These are phyloP conservation scores for Mortierella sp. DNA, from an alignment of 371 early-diverging fungal genomes.

Conservation along the genomic window DNA sequence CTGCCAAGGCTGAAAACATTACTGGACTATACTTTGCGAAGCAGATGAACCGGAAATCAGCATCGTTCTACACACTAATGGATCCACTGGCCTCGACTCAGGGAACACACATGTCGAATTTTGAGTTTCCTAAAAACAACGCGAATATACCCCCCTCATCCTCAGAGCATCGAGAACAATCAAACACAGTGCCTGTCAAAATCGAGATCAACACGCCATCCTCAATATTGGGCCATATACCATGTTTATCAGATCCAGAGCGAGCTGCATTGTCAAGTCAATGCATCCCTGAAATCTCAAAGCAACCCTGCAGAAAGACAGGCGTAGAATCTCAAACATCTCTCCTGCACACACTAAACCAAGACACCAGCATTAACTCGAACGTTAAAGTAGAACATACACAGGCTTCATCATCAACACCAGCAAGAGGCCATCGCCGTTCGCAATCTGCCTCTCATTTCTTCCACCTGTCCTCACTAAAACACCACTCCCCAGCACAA, in stretches of 20 bases:
- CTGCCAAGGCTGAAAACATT: conserved; percentile 52
- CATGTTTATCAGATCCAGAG: background rate
- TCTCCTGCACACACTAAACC: background rate
- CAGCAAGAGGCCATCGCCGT: conserved; percentile 30
- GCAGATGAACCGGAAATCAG: conserved; percentile 30
- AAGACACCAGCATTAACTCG: background rate
- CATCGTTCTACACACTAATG: background rate
- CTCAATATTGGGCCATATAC: background rate
- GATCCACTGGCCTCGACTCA: background rate
- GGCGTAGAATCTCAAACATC: background rate
- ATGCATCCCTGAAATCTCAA: background rate
- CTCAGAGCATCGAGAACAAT: background rate
- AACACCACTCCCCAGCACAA: conserved; percentile 48
- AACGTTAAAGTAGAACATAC: background rate
- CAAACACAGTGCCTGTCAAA: background rate
- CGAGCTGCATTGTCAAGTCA: background rate
- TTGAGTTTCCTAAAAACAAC: background rate
- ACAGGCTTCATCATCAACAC: background rate
- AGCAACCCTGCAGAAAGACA: background rate
- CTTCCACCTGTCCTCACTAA: conserved; percentile 50
- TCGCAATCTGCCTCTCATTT: conserved; percentile 53
- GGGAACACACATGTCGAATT: background rate
- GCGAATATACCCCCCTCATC: background rate
- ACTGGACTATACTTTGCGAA: conserved; percentile 48
- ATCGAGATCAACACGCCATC: conserved; percentile 7